Base-by-base conservation (phyloP, 768 basidiomycete genomes). In the Leccinum variicolor region DNA sequence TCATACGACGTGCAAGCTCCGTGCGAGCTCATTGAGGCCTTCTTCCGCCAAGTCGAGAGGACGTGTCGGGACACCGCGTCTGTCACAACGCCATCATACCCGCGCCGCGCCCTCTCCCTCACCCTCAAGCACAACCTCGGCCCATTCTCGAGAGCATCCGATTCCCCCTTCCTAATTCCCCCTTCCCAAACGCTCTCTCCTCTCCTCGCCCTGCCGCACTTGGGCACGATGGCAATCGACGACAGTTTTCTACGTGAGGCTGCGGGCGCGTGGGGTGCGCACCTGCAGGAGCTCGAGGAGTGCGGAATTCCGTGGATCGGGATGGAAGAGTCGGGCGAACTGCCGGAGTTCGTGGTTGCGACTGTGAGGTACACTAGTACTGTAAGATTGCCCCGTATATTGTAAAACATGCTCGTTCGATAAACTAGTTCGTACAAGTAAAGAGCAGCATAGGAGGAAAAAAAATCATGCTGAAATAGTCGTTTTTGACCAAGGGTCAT, bases 281-380 rank as follows among this genome's bases (percentile, higher is more conserved):
- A 64, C 36, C 55, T 72, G 17, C 66, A 66, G 19, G 68, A 66
- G n/a, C 54, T 72, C 1, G 61, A 64, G 33, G 63, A 72, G 47
- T 64, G 64, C 15, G 66, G 70, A 25, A 59, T 71, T 43, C 65
- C 69, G n/a, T 71, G 71, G 70, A 53, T 57, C 7, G 55, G 62
- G 8, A 50, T 59, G 11, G 60, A 68, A 0, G 66, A 64, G 7
- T 58, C 60, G 25, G 52, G 41, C 3, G 53, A 49, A 8, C 31
- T 66, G 2, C 59, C 61, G 1, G 56, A 58, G 11, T 56, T 39
- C 29, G 50, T 59, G 28, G 49, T 59, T 2, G 62, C 64, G 36
- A 70, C 69, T 28, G 26, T 28, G 26, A 31, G 31, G 11, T 31
- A 31, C 11, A 31, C n/a, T n/a, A n/a, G n/a, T n/a, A n/a, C n/a